Evolutionary conservation across 1,139 yeast species (phyloP).

Genomic region (Blastobotrys aristatus): DNA sequence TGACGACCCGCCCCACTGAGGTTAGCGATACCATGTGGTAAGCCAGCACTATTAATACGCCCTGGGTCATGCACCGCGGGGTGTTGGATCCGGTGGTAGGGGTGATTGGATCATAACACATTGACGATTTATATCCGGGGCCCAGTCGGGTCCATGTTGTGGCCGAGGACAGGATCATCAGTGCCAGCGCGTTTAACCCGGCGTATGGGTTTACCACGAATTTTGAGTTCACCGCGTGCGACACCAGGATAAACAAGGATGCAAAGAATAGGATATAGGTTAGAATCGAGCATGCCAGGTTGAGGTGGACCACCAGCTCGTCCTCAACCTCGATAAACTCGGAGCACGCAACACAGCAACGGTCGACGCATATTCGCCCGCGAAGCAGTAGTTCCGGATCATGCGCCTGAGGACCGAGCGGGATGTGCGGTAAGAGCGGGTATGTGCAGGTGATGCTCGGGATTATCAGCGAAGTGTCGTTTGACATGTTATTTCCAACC

Average conservation of each 20-base stretch:
- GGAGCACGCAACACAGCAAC: conserved; percentile 8
- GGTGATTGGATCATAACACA: conserved; percentile 12
- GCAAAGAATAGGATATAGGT: conserved; percentile 13
- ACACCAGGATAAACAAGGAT: conserved; percentile 16
- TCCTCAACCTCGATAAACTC: neutral
- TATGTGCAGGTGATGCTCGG: conserved; percentile 1
- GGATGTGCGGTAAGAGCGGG: conserved; percentile 9
- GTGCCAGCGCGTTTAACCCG: conserved; percentile 20
- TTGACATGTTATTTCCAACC: neutral
- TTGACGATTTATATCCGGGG: neutral
- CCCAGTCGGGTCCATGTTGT: neutral
- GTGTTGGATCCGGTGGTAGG: conserved; percentile 12
- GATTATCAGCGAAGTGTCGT: neutral
- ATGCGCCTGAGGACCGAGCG: neutral
- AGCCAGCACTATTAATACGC: conserved; percentile 18
- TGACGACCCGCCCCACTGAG: conserved; percentile 16
- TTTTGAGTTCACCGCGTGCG: conserved; percentile 18
- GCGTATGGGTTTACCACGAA: conserved; percentile 21
- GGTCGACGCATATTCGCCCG: conserved; percentile 9
- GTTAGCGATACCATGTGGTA: conserved; percentile 17
- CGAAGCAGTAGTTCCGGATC: neutral
- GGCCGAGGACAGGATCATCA: conserved; percentile 12
- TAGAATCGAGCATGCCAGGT: neutral
- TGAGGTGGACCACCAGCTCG: neutral
- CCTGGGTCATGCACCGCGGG: conserved; percentile 19